Percentiles rank a stretch among this genome's conserved stretches.
phyloP scores from a whole-genome alignment of 177 flowering plant genomes.

The Vitis hybrid region DNA sequence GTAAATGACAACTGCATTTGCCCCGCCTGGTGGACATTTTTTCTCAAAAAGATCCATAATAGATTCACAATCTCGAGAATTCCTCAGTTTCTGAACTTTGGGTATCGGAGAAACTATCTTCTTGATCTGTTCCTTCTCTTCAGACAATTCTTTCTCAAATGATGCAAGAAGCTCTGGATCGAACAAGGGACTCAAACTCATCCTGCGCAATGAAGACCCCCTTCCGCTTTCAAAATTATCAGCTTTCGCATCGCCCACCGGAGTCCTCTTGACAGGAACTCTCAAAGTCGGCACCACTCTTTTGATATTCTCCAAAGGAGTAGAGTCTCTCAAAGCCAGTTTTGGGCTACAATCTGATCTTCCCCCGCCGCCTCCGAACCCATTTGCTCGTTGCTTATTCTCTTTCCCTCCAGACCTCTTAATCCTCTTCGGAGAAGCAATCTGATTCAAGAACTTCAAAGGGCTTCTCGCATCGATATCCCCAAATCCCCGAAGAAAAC shows the following conservation, averaged over 20 bases:
- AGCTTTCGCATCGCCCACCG: slow-evolving; percentile 18
- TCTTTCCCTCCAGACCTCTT: slow-evolving; percentile 71
- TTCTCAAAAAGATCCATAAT: slow-evolving; percentile 39
- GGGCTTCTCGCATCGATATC: slow-evolving; percentile 40
- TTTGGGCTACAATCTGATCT: slow-evolving; percentile 37
- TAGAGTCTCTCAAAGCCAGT: slow-evolving; percentile 33
- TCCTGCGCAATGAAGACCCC: slow-evolving; percentile 33
- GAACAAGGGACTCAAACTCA: slow-evolving; percentile 64
- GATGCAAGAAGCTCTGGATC: slow-evolving; percentile 75
- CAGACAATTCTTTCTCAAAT: slow-evolving; percentile 55
- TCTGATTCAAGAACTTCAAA: slow-evolving; percentile 46
- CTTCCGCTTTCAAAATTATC: slow-evolving; percentile 29
- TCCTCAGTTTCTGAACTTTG: slow-evolving; percentile 14
- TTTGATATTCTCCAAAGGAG: slow-evolving; percentile 31
- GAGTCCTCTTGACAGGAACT: slow-evolving; percentile 31
- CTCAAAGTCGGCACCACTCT: slow-evolving; percentile 34
- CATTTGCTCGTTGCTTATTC: slow-evolving; percentile 34
- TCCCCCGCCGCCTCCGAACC: slow-evolving; percentile 4
- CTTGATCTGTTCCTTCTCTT: slow-evolving; percentile 66
- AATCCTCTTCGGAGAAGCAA: slow-evolving; percentile 52
- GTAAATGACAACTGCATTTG: slow-evolving; percentile 69
- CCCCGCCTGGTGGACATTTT: slow-evolving; percentile 80
- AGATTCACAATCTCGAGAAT: slow-evolving; percentile 20
- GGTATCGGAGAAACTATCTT: slow-evolving; percentile 44
- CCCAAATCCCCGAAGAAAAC: slow-evolving; percentile 30